Conservation (phyloP, 2,329 filamentous ascomycete genomes). For the Dothiorella sarmentorum region DNA sequence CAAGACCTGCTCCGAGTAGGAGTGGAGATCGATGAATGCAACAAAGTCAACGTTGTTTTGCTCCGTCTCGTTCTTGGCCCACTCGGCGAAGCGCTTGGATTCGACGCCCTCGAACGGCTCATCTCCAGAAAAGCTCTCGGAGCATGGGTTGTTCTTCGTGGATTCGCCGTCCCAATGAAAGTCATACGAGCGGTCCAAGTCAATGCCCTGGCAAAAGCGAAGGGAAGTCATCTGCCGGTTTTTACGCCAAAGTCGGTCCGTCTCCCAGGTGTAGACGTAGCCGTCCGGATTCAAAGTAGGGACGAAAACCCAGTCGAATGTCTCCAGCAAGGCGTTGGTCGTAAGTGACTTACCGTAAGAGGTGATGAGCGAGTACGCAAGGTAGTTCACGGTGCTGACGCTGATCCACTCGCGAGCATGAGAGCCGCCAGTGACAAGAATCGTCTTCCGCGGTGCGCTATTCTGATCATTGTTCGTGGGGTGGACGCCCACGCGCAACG, state of each 20-base stretch:
- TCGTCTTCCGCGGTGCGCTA: constrained; percentile 62
- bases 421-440: constrained; percentile 79
- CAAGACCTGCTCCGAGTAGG: constrained; percentile 90
- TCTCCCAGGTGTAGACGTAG: constrained; percentile 89
- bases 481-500: constrained; percentile 68
- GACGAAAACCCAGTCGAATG: constrained; percentile 84
- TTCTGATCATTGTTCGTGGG: constrained; percentile 49
- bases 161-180: constrained; percentile 75
- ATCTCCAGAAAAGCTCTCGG: constrained; percentile 83
- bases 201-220: constrained; percentile 80
- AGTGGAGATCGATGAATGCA: constrained; percentile 87
- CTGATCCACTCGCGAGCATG: constrained; percentile 97
- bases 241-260: constrained; percentile 92
- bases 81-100: constrained; percentile 69
- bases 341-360: constrained; percentile 68
- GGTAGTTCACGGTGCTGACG: constrained; percentile 83
- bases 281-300: constrained; percentile 92
- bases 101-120: constrained; percentile 81
- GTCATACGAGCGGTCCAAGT: constrained; percentile 82
- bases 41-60: constrained; percentile 71
- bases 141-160: constrained; percentile 73
- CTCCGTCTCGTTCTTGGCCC: constrained; percentile 75
- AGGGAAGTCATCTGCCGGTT: constrained; percentile 80
- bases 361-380: constrained; percentile 84
- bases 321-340: constrained; percentile 73